A percentile compares a stretch with the other conserved stretches of the same genome.
phyloP scores from a whole-genome alignment of 2,329 filamentous ascomycete genomes.

The Cytospora piceae region DNA sequence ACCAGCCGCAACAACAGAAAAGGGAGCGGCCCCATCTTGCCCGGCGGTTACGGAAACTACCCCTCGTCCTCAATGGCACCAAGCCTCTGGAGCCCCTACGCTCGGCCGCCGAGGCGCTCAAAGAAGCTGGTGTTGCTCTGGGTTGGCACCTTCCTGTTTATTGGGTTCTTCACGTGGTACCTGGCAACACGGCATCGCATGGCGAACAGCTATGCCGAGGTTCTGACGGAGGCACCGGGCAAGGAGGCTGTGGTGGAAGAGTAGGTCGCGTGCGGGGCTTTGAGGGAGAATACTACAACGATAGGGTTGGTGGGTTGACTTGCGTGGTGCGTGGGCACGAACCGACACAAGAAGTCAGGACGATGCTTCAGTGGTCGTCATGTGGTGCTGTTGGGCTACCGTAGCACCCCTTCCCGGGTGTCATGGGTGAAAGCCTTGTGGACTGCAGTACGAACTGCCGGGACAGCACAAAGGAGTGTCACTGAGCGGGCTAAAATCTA shows the following conservation, averaged over 20 bases:
- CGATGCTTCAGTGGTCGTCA: neutral
- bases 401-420: neutral
- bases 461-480: neutral
- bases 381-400: neutral
- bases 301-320: neutral
- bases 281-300: neutral
- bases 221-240: constrained; percentile 17
- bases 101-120: constrained; percentile 26
- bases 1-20: constrained; percentile 23
- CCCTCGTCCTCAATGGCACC: constrained; percentile 9
- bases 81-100: constrained; percentile 28
- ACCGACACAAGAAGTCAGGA: neutral
- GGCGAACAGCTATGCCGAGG: constrained; percentile 21
- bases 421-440: neutral
- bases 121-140: constrained; percentile 29
- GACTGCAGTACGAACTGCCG: neutral
- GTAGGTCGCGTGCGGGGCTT: neutral
- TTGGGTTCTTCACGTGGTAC: constrained; percentile 27
- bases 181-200: constrained; percentile 14
- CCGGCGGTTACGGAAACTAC: constrained; percentile 14
- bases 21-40: constrained; percentile 18
- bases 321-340: neutral
- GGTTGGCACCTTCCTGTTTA: constrained; percentile 20
- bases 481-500: neutral
- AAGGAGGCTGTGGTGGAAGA: constrained; percentile 22